Evolutionary conservation across 2,329 filamentous ascomycete species (phyloP), one percentile per base, ranked within the genome.

Genomic region (Cercospora janseana): DNA sequence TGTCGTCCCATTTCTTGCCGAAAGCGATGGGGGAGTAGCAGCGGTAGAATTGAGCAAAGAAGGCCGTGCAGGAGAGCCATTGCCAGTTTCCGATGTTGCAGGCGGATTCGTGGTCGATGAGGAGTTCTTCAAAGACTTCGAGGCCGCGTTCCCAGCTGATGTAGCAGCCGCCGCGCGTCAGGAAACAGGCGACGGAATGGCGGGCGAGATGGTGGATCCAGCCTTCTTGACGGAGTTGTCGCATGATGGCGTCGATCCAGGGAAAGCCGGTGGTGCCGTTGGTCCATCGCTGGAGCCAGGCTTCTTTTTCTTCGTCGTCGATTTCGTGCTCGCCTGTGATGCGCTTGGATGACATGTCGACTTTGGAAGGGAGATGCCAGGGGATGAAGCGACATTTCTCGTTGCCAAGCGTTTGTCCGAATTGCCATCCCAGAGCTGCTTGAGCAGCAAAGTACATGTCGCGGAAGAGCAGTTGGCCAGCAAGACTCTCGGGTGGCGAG

Each of bases 361-460:
- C 64, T 54, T 80, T 81, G 2, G 81, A 84, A 0, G 83, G 86
- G 1, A 91, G 70, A 62, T 89, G 85, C 87, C 87, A 91, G 3
- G 86, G 86, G 10, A 91, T 80, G 67, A 90, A 89, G n/a, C 86
- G 78, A 29, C 80, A 85, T 56, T 84, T 71, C 0, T 76, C 67
- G 60, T 91, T 91, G 27, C 79, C 78, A 41, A 79, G 72, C 1
- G 83, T 84, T 60, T 87, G 85, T 1, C 71, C 74, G 59, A 88
- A 90, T 0, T 72, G 61, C 24, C 78, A 73, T 0, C 86, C 86
- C 1, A 89, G 70, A 0, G 79, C 76, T 1, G 86, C 85, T 64
- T 91, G 86, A 0, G 86, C 86, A 10, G 79, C 86, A 60, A 91
- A 90, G 68, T 90, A 91, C 87, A 91, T 91, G 64, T 91, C 87